phyloP scores from a whole-genome alignment of 345 rosid species.

The Geranium rotundifolium region DNA sequence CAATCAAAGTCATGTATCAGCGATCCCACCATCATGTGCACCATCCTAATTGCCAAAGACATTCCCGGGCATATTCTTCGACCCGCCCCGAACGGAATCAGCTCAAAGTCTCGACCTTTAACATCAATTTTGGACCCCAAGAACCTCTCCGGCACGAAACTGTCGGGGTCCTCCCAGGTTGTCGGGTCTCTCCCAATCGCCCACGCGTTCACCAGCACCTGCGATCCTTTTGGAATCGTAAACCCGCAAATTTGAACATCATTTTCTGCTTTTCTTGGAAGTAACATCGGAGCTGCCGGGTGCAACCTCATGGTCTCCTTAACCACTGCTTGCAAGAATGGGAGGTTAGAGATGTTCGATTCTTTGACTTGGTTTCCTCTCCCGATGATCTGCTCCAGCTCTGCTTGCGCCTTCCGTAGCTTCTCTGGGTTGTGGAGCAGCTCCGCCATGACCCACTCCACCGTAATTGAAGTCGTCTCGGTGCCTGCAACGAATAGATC shows the following conservation, averaged over 20 bases:
- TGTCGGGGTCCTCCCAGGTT: slow-evolving; percentile 22
- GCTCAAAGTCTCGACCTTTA: slow-evolving; percentile 22
- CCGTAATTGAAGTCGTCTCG: slow-evolving; percentile 33
- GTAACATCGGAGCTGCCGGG: slow-evolving; percentile 28
- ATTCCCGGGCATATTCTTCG: slow-evolving; percentile 37
- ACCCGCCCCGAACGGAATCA: slow-evolving; percentile 36
- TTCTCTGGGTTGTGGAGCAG: slow-evolving; percentile 23
- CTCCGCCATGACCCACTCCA: slow-evolving; percentile 55
- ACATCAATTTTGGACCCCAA: slow-evolving; percentile 23
- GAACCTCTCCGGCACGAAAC: slow-evolving; percentile 35
- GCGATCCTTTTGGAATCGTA: slow-evolving; percentile 28
- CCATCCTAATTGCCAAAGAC: slow-evolving; percentile 28
- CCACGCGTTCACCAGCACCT: slow-evolving; percentile 31
- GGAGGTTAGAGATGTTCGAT: slow-evolving; percentile 19
- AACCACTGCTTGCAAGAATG: slow-evolving; percentile 33
- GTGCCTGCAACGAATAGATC: slow-evolving; percentile 34
- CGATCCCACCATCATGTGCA: slow-evolving; percentile 29
- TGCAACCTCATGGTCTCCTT: slow-evolving; percentile 48
- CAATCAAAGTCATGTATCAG: slow-evolving; percentile 32
- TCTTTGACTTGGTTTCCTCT: slow-evolving; percentile 20
- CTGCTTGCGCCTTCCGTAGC: slow-evolving; percentile 21
- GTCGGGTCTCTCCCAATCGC: slow-evolving; percentile 29
- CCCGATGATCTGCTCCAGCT: slow-evolving; percentile 24
- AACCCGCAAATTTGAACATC: slow-evolving; percentile 21
- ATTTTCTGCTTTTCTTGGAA: slow-evolving; percentile 30